phyloP scores from a whole-genome alignment of 2,329 filamentous ascomycete genomes.

The Thielaviopsis cerberus region DNA sequence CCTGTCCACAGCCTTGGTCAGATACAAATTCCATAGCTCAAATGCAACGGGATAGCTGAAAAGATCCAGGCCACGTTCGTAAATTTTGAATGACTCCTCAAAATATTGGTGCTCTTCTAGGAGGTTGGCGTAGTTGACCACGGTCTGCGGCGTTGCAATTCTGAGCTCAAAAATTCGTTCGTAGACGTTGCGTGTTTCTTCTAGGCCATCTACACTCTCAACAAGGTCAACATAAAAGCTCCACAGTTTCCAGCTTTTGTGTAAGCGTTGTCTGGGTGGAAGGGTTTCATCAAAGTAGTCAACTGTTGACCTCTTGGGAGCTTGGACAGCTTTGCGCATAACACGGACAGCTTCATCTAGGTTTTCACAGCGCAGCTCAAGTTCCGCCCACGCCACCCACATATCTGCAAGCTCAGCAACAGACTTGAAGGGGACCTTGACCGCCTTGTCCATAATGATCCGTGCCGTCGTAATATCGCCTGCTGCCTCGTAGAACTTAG shows the following conservation, averaged over 20 bases:
- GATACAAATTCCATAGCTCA: constrained; percentile 94
- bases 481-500: constrained; percentile 85
- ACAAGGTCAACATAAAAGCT: constrained; percentile 98
- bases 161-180: constrained; percentile 95
- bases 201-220: constrained; percentile 76
- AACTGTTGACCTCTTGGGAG: constrained; percentile 94
- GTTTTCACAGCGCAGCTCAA: constrained; percentile 90
- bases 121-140: constrained; percentile 94
- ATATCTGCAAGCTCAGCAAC: constrained; percentile 93
- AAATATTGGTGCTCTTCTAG: constrained; percentile 88
- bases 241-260: constrained; percentile 99
- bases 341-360: constrained; percentile 87
- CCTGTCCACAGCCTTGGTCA: constrained; percentile 90
- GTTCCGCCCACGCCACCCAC: constrained; percentile 98
- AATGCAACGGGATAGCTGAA: constrained; percentile 97
- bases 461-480: constrained; percentile 71
- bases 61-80: constrained; percentile 88
- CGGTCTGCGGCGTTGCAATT: constrained; percentile 92
- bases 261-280: constrained; percentile 84
- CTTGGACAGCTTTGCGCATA: constrained; percentile 92
- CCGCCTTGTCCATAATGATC: constrained; percentile 90
- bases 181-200: constrained; percentile 86
- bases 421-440: constrained; percentile 94
- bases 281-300: constrained; percentile 96
- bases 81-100: constrained; percentile 95